These are phyloP conservation scores for Nicotiana paniculata DNA, from an alignment of 257 asterid genomes.

Conservation along the genomic window DNA sequence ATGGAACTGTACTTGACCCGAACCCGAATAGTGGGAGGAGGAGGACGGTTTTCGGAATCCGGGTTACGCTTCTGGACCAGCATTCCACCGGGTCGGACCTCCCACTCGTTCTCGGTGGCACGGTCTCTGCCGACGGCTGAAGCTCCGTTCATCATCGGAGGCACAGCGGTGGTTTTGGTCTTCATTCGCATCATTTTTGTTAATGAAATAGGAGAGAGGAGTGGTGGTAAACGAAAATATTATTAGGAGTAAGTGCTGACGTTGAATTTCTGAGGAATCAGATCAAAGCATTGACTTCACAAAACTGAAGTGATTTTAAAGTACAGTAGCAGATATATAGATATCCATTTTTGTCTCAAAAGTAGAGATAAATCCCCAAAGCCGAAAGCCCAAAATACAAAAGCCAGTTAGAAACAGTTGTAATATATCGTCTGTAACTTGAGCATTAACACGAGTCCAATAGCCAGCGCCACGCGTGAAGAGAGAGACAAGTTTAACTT, in stretches of 20 bases:
- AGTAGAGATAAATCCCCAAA: background rate
- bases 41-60: slow-evolving; percentile 42
- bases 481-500: background rate
- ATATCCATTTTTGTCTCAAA: background rate
- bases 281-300: slow-evolving; percentile 17
- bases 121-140: slow-evolving; percentile 1
- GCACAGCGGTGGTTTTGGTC: background rate
- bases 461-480: slow-evolving; percentile 2
- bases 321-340: background rate
- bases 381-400: background rate
- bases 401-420: slow-evolving; percentile 4
- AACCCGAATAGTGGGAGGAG: slow-evolving; percentile 72
- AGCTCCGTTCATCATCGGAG: slow-evolving; percentile 27
- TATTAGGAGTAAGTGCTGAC: background rate
- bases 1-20: slow-evolving; percentile 76
- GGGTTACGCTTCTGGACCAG: slow-evolving; percentile 68
- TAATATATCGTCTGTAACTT: background rate
- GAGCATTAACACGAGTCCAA: background rate
- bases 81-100: slow-evolving; percentile 91
- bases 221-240: background rate
- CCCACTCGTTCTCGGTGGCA: slow-evolving; percentile 42
- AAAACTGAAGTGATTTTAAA: background rate
- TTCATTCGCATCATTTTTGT: slow-evolving; percentile 66
- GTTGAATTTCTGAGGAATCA: background rate
- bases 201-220: background rate